These are phyloP conservation scores for Sarocladium brachiariae DNA, from an alignment of 2,329 filamentous ascomycete genomes.

Conservation along the genomic window DNA sequence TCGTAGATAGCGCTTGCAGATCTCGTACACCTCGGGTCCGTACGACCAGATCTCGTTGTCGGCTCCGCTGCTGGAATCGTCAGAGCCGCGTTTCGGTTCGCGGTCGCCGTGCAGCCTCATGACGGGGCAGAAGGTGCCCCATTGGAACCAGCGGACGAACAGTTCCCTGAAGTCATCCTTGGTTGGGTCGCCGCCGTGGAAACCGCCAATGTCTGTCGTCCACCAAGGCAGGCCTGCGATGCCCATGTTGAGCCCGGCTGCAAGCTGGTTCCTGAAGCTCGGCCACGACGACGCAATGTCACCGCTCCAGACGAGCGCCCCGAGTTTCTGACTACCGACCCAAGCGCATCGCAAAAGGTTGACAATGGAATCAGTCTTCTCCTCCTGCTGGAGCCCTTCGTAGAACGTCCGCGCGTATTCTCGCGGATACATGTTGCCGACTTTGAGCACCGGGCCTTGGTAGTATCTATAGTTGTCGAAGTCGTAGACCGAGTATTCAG, in stretches of 20 bases:
- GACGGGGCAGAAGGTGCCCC: constrained; percentile 60
- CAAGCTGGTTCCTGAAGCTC: constrained; percentile 51
- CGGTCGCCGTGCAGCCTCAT: constrained; percentile 62
- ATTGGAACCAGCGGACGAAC: constrained; percentile 63
- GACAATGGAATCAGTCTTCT: constrained; percentile 46
- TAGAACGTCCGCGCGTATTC: constrained; percentile 55
- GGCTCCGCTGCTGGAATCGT: constrained; percentile 42
- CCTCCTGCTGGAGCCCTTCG: constrained; percentile 46
- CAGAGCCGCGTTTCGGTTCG: constrained; percentile 42
- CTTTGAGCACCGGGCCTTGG: constrained; percentile 22
- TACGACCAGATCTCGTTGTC: constrained; percentile 62
- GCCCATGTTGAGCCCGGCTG: constrained; percentile 60
- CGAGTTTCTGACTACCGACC: constrained; percentile 53
- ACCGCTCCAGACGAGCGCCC: constrained; percentile 59
- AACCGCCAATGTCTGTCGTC: constrained; percentile 66
- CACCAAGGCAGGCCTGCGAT: constrained; percentile 59
- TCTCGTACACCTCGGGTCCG: constrained; percentile 51
- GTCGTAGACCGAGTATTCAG: constrained; percentile 58
- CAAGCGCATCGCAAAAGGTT: constrained; percentile 47
- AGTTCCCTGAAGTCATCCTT: constrained; percentile 53
- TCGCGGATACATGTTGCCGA: constrained; percentile 55
- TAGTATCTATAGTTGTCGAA: constrained; percentile 61
- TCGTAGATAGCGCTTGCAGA: constrained; percentile 52
- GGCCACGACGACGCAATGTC: constrained; percentile 60
- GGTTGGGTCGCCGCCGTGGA: constrained; percentile 55